Evolutionary conservation across 164 flowering plant species (phyloP).

Genomic region (Chimonanthus praecox): DNA sequence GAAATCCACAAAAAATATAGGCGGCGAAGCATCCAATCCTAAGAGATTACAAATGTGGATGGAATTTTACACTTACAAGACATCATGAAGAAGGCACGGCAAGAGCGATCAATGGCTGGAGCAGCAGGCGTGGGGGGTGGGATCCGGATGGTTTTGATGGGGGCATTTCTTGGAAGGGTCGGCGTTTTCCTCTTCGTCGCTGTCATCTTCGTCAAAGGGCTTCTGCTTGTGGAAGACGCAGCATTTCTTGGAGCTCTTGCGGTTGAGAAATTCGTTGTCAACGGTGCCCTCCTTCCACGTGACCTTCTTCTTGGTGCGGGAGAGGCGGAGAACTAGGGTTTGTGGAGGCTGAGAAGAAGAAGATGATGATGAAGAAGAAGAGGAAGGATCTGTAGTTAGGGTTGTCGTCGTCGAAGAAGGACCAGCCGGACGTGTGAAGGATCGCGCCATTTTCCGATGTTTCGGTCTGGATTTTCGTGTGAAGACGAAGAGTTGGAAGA

Average conservation of each 20-base stretch:
- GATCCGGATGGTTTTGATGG: neutral
- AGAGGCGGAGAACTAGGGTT: constrained; percentile 52
- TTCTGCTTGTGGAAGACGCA: constrained; percentile 92
- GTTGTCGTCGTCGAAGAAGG: constrained; percentile 34
- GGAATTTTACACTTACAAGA: neutral
- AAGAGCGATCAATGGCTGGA: neutral
- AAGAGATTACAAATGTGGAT: neutral
- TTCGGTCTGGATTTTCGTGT: no score
- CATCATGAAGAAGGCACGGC: neutral
- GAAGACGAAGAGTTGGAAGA: no score
- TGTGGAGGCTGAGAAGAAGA: constrained; percentile 28
- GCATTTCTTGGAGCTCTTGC: constrained; percentile 91
- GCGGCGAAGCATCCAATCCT: neutral
- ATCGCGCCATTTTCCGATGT: constrained; percentile 19
- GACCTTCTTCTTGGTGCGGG: constrained; percentile 71
- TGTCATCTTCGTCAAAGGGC: constrained; percentile 85
- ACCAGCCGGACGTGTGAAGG: constrained; percentile 11
- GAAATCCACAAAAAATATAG: neutral
- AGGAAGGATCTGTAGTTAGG: constrained; percentile 27
- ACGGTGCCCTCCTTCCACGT: constrained; percentile 95
- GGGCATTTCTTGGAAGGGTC: neutral
- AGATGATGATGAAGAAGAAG: constrained; percentile 28
- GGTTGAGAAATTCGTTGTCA: constrained; percentile 85
- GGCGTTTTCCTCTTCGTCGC: constrained; percentile 53
- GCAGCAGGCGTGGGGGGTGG: neutral